Conservation (phyloP, 75 land plant genomes). For the Selaginella moellendorffii region DNA sequence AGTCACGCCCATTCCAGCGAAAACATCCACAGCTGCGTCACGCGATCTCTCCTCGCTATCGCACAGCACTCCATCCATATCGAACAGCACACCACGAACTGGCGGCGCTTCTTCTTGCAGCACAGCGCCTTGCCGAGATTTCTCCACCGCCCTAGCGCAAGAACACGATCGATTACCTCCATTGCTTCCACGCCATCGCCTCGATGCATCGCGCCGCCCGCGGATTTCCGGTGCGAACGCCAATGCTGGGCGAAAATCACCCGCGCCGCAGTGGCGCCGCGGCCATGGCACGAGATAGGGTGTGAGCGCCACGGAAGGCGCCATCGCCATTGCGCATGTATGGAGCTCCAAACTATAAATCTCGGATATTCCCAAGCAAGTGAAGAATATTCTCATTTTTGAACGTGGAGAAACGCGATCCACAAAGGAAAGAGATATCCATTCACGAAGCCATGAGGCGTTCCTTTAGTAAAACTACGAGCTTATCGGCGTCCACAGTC, state of each 20-base stretch:
- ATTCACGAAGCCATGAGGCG: constrained; percentile 31
- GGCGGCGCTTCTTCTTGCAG: constrained; percentile 4
- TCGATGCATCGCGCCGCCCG: background rate
- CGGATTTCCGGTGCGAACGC: background rate
- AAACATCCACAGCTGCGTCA: constrained; percentile 71
- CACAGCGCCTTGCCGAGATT: background rate
- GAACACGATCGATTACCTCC: background rate
- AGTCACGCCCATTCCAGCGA: constrained; percentile 60
- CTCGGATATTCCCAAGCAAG: background rate
- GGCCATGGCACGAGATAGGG: background rate
- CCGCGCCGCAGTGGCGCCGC: background rate
- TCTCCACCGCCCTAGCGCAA: background rate
- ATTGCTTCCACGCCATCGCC: background rate
- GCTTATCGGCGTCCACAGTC: constrained; percentile 66
- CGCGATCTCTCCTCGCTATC: constrained; percentile 83
- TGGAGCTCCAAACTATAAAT: too few relatives aligned
- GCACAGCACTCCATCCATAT: constrained; percentile 98
- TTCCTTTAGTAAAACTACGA: constrained; percentile 45
- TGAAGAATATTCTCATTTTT: too few relatives aligned
- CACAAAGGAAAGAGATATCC: background rate
- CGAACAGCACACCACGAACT: constrained; percentile 87
- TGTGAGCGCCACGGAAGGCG: background rate
- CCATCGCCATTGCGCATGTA: background rate
- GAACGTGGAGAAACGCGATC: too few relatives aligned
- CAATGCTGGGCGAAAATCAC: too few relatives aligned